Conservation (phyloP, 768 basidiomycete genomes). For the Leucocoprinus birnbaumii region DNA sequence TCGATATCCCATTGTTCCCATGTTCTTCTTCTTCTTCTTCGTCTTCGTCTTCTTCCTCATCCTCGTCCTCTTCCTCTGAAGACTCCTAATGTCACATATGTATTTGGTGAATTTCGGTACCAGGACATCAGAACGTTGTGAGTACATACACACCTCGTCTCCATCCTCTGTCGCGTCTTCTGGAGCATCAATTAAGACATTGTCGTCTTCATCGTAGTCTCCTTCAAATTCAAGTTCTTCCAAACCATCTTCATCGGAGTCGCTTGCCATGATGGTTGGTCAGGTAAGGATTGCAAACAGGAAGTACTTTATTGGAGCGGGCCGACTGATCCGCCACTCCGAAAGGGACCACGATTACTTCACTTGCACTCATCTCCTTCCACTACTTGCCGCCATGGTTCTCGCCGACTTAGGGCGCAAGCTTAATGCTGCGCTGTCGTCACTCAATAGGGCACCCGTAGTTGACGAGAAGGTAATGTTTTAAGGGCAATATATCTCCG, state of each 20-base stretch:
- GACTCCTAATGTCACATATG: conserved; percentile 1
- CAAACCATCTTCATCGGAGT: conserved; percentile 62
- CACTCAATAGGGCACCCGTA: conserved; percentile 80
- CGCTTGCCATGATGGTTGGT: conserved; percentile 41
- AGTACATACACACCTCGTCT: conserved; percentile 14
- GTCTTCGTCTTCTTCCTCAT: conserved; percentile 40
- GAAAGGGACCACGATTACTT: conserved; percentile 5
- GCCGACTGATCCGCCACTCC: neutral
- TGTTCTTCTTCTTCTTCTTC: conserved; percentile 52
- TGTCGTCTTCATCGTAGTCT: conserved; percentile 12
- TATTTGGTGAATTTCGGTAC: neutral
- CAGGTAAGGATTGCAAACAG: conserved; percentile 18
- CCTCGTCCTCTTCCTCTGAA: conserved; percentile 54
- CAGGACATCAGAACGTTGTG: neutral
- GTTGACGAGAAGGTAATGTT: conserved; percentile 84
- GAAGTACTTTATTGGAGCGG: neutral
- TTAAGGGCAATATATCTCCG: neutral
- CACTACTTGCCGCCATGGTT: conserved; percentile 64
- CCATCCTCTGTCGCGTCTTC: conserved; percentile 13
- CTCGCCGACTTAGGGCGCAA: conserved; percentile 92
- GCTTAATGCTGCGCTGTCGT: conserved; percentile 90
- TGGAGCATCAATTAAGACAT: conserved; percentile 6
- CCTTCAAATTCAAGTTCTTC: conserved; percentile 39
- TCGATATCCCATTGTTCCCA: conserved; percentile 20
- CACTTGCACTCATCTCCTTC: neutral